Conservation (phyloP, 2,329 filamentous ascomycete species). For the Arthroderma sp. region DNA sequence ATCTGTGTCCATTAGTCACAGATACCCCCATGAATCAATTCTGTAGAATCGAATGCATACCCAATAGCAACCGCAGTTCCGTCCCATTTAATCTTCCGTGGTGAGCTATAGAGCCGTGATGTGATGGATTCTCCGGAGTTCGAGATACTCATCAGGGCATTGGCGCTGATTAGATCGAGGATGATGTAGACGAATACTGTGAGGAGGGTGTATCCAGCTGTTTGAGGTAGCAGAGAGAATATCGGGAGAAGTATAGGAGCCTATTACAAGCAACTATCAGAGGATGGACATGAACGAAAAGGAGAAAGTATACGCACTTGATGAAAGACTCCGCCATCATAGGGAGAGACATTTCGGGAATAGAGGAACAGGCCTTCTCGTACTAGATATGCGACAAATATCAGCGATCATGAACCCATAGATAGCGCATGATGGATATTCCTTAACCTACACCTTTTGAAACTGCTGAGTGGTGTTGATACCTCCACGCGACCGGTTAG, state of each 20-base stretch:
- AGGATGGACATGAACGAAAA: conserved; percentile 6
- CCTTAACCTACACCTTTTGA: conserved; percentile 68
- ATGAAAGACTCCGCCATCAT: conserved; percentile 78
- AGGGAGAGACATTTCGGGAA: conserved; percentile 89
- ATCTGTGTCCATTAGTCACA: conserved; percentile 39
- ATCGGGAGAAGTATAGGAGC: conserved; percentile 81
- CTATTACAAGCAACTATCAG: conserved; percentile 26
- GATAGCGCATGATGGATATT: conserved; percentile 1
- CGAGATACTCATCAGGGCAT: conserved; percentile 66
- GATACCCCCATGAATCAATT: background rate
- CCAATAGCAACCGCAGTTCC: conserved; percentile 64
- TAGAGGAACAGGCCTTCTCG: conserved; percentile 96
- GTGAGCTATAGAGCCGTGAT: conserved; percentile 66
- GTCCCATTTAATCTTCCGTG: conserved; percentile 61
- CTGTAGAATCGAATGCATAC: conserved; percentile 35
- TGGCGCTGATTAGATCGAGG: conserved; percentile 69
- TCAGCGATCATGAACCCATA: conserved; percentile 7
- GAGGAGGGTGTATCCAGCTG: conserved; percentile 52
- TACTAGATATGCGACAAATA: conserved; percentile 39
- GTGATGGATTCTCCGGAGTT: conserved; percentile 63
- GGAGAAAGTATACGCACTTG: conserved; percentile 33
- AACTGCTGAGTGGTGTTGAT: conserved; percentile 92
- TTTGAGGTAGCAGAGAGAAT: conserved; percentile 74
- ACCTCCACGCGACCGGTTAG: conserved; percentile 88
- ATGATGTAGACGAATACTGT: conserved; percentile 69